Evolutionary conservation across 2,329 filamentous ascomycete species (phyloP).

Genomic region (Ophiostoma australiae): DNA sequence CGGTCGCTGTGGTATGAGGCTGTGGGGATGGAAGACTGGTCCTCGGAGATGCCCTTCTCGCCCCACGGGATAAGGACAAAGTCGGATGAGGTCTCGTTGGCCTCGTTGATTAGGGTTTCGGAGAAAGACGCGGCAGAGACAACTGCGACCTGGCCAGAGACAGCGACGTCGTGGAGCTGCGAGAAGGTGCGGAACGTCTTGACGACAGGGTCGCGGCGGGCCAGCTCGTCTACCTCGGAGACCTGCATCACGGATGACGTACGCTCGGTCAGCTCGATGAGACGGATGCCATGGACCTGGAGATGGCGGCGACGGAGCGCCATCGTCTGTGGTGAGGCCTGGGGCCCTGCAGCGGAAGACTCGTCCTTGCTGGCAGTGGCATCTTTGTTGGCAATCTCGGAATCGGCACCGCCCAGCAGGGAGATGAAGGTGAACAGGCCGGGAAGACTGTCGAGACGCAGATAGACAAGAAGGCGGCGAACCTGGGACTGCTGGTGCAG

Average conservation of each 20-base stretch:
- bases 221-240: slow-evolving; percentile 69
- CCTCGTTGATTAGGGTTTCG: slow-evolving; percentile 67
- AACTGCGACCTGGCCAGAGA: slow-evolving; percentile 75
- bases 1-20: slow-evolving; percentile 49
- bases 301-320: slow-evolving; percentile 45
- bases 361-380: not conserved
- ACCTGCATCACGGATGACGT: slow-evolving; percentile 94
- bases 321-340: slow-evolving; percentile 33
- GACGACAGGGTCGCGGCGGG: slow-evolving; percentile 70
- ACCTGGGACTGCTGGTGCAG: slow-evolving; percentile 42
- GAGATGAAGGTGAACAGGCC: slow-evolving; percentile 78
- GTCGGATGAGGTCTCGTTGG: slow-evolving; percentile 64
- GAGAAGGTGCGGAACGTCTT: slow-evolving; percentile 89
- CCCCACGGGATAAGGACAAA: slow-evolving; percentile 86
- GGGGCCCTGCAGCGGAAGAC: not conserved
- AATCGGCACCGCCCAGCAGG: slow-evolving; percentile 53
- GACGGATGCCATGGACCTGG: slow-evolving; percentile 75
- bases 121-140: slow-evolving; percentile 74
- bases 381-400: slow-evolving; percentile 23
- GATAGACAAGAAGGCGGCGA: slow-evolving; percentile 68
- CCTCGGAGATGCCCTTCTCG: slow-evolving; percentile 71
- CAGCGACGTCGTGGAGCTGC: slow-evolving; percentile 74
- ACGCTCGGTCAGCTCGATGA: slow-evolving; percentile 84
- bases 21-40: slow-evolving; percentile 42
- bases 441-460: slow-evolving; percentile 79